Percentiles rank a stretch among this genome's conserved stretches.
These are phyloP conservation scores for Candida boidinii DNA, from an alignment of 805 yeast species.

Conservation along the genomic window DNA sequence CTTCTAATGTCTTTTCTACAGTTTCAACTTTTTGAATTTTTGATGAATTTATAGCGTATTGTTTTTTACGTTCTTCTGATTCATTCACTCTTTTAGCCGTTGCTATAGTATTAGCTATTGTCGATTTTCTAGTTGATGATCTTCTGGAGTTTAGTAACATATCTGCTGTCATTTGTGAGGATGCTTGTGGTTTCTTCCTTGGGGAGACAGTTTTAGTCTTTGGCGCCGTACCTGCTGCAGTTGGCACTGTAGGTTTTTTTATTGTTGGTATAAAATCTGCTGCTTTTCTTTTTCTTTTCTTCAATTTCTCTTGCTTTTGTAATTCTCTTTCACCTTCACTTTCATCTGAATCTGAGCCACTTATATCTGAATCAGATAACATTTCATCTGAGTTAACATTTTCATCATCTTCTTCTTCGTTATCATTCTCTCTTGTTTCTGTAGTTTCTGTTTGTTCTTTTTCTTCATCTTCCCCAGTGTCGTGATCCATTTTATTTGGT, in stretches of 20 bases:
- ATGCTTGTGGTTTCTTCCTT: slow-evolving; percentile 21
- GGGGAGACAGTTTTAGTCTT: not conserved
- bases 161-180: slow-evolving; percentile 6
- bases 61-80: slow-evolving; percentile 48
- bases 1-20: slow-evolving; percentile 56
- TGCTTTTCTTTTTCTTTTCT: slow-evolving; percentile 14
- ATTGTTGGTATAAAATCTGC: slow-evolving; percentile 20
- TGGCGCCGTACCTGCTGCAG: too few relatives aligned
- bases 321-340: slow-evolving; percentile 37
- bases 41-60: slow-evolving; percentile 9
- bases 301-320: slow-evolving; percentile 24
- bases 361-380: slow-evolving; percentile 47
- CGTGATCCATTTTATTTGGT: slow-evolving; percentile 18
- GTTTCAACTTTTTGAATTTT: slow-evolving; percentile 26
- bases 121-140: slow-evolving; percentile 69
- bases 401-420: slow-evolving; percentile 21
- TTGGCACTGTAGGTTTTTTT: slow-evolving; percentile 7
- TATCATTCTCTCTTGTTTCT: slow-evolving; percentile 16
- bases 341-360: slow-evolving; percentile 46
- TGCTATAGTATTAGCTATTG: slow-evolving; percentile 69
- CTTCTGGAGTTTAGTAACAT: slow-evolving; percentile 44
- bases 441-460: slow-evolving; percentile 11
- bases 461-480: slow-evolving; percentile 9
- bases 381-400: slow-evolving; percentile 36
- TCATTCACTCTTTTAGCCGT: slow-evolving; percentile 63